Conservation (phyloP, 2,329 filamentous ascomycete genomes). For the Penicillium oxalicum region DNA sequence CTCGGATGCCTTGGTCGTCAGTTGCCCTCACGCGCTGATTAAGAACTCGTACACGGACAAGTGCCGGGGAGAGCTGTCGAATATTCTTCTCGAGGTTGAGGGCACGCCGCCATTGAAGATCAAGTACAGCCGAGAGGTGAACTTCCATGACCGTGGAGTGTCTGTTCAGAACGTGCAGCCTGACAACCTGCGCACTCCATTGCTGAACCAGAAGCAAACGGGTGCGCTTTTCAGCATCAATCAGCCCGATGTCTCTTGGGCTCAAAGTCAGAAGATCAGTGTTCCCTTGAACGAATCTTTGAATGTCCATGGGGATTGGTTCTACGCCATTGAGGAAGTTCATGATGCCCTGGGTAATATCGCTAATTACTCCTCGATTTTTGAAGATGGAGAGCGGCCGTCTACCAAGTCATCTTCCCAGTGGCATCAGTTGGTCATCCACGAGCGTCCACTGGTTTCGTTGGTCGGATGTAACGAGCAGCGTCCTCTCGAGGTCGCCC, state of each 20-base stretch:
- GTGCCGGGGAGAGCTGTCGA: conserved; percentile 82
- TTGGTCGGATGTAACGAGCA: conserved; percentile 72
- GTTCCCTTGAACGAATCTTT: conserved; percentile 90
- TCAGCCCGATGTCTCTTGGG: conserved; percentile 63
- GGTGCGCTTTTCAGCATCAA: conserved; percentile 53
- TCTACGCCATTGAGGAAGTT: conserved; percentile 86
- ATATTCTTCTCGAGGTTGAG: conserved; percentile 73
- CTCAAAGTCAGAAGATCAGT: conserved; percentile 63
- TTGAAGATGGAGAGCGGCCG: conserved; percentile 61
- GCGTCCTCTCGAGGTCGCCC: conserved; percentile 75
- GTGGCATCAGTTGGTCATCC: conserved; percentile 73
- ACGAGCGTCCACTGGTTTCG: conserved; percentile 71
- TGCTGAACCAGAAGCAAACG: conserved; percentile 57
- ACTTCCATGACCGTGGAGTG: conserved; percentile 74
- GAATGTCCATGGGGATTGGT: conserved; percentile 70
- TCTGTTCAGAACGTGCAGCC: conserved; percentile 92
- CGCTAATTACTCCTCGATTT: conserved; percentile 59
- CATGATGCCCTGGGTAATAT: conserved; percentile 85
- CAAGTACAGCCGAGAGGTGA: conserved; percentile 83
- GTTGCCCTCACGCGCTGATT: conserved; percentile 75
- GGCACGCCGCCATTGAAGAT: conserved; percentile 89
- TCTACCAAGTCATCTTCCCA: conserved; percentile 58
- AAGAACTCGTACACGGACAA: conserved; percentile 59
- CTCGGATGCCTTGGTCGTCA: conserved; percentile 75
- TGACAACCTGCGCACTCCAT: conserved; percentile 72